Evolutionary conservation across 805 yeast species (phyloP), one percentile per base, ranked within the genome.

Genomic region (Saccharomycopsis sp.): DNA sequence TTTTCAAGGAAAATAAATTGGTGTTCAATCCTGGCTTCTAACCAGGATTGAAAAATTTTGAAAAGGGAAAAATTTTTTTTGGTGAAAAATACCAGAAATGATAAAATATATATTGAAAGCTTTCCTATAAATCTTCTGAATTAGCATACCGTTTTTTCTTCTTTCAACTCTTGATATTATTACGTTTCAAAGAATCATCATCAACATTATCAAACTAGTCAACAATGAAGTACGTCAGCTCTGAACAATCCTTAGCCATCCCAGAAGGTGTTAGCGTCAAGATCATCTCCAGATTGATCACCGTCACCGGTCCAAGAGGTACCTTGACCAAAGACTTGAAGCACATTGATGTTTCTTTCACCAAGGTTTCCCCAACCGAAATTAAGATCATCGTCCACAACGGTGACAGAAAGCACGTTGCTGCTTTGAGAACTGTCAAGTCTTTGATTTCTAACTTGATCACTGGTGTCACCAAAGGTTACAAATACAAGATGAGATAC

Each of bases 341-440:
- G 75, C 99, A 94, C 82, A 85, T 94, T 71, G 89, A 92, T 76
- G 96, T 94, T 70, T 86, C 97, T 68, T 92, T 94, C 87, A 70
- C 76, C 72, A 90, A 91, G 82, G 73, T 88, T 66, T 75, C 78
- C 73, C 79, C 82, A 80, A 80, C 73, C 66, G 83, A 81, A 71
- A 81, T 94, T 79, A 88, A 87, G 80, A 83, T 94, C 75, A 82
- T 91, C 69, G 97, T 94, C 68, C 95, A 88, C 87, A 90, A 92
- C 77, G 99, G 98, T 82, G 97, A 90, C 88, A 89, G 98, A 85
- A 92, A 92, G 87, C 99, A 94, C 81, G 98, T 94, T 77, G 99
- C 99, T 76, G 88, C 97, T 74, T 83, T 94, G 77, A 91, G 98
- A 85, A 92, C 99, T 64, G 98, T 94, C 78, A 91, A 90, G 82